A percentile compares a stretch with the other conserved stretches of the same genome.
Conservation (phyloP, 768 basidiomycete species). For the Leucocoprinus leucothites region DNA sequence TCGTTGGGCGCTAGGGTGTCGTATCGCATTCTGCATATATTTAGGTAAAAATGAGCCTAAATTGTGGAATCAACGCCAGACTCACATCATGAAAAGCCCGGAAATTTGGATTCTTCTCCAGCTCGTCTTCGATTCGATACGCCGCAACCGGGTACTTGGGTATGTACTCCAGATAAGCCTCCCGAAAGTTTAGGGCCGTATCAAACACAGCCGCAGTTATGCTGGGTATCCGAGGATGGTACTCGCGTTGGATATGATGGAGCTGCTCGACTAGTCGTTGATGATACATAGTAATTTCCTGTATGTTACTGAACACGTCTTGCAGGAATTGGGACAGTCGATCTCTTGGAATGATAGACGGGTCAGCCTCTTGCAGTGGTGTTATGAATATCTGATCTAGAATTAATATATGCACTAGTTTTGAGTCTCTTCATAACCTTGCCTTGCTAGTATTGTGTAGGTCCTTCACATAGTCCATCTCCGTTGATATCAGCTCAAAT, state of each 20-base stretch:
- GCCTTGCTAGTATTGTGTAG: conserved; percentile 72
- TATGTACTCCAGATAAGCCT: conserved; percentile 90
- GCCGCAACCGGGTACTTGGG: conserved; percentile 91
- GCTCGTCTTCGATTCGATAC: conserved; percentile 84
- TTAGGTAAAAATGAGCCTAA: not conserved
- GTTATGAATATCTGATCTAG: conserved; percentile 72
- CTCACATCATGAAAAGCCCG: conserved; percentile 76
- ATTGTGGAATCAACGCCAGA: conserved; percentile 6
- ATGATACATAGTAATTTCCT: conserved; percentile 74
- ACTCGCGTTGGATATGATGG: conserved; percentile 83
- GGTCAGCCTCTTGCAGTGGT: conserved; percentile 68
- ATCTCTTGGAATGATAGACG: conserved; percentile 74
- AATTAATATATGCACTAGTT: not conserved
- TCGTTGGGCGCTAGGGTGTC: conserved; percentile 75
- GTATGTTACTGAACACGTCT: conserved; percentile 88
- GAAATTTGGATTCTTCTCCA: conserved; percentile 76
- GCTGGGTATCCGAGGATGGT: conserved; percentile 76
- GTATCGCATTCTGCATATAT: conserved; percentile 34
- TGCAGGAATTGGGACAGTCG: conserved; percentile 73
- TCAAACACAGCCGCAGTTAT: conserved; percentile 85
- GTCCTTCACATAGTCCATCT: conserved; percentile 97
- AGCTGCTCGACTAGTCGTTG: conserved; percentile 74
- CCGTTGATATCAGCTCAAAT: conserved; percentile 92
- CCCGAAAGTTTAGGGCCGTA: conserved; percentile 88
- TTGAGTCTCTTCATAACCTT: not conserved